Evolutionary conservation across 2,329 filamentous ascomycete species (phyloP).

Genomic region (Chrysoporthe puriensis): DNA sequence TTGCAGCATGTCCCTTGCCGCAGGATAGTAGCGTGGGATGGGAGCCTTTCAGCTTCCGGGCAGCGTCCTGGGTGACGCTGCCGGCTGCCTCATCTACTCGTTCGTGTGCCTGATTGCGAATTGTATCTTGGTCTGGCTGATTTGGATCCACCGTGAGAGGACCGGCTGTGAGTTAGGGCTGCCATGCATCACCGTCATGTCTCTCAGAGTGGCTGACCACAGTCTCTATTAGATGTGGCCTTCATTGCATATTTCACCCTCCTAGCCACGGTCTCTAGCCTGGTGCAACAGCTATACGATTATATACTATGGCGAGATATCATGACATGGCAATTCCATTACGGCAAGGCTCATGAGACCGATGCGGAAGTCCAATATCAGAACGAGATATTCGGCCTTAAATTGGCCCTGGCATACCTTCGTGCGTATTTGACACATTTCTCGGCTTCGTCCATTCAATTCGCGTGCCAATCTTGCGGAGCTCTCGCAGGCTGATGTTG

Average conservation of each 20-base stretch:
- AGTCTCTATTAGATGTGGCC: slow-evolving; percentile 17
- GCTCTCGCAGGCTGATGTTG: not conserved
- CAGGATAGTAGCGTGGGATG: slow-evolving; percentile 24
- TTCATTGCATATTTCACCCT: slow-evolving; percentile 28
- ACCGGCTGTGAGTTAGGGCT: slow-evolving; percentile 16
- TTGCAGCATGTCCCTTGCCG: slow-evolving; percentile 4
- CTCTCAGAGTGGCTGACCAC: not conserved
- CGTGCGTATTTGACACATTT: slow-evolving; percentile 5
- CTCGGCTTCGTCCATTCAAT: not conserved
- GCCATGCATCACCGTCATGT: not conserved
- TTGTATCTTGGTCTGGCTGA: slow-evolving; percentile 21
- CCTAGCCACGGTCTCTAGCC: slow-evolving; percentile 20
- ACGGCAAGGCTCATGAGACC: slow-evolving; percentile 16
- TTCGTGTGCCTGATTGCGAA: slow-evolving; percentile 23
- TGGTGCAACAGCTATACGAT: slow-evolving; percentile 25
- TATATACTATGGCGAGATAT: slow-evolving; percentile 23
- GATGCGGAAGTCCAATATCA: slow-evolving; percentile 27
- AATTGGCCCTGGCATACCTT: slow-evolving; percentile 22
- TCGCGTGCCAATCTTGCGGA: not conserved
- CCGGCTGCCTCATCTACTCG: slow-evolving; percentile 22
- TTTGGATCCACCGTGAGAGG: slow-evolving; percentile 25
- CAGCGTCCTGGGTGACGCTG: slow-evolving; percentile 26
- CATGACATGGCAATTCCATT: slow-evolving; percentile 22
- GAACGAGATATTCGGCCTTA: slow-evolving; percentile 24
- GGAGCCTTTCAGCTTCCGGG: slow-evolving; percentile 29